These are phyloP conservation scores for Nothophoma quercina DNA, from an alignment of 2,329 filamentous ascomycete genomes.

Conservation along the genomic window DNA sequence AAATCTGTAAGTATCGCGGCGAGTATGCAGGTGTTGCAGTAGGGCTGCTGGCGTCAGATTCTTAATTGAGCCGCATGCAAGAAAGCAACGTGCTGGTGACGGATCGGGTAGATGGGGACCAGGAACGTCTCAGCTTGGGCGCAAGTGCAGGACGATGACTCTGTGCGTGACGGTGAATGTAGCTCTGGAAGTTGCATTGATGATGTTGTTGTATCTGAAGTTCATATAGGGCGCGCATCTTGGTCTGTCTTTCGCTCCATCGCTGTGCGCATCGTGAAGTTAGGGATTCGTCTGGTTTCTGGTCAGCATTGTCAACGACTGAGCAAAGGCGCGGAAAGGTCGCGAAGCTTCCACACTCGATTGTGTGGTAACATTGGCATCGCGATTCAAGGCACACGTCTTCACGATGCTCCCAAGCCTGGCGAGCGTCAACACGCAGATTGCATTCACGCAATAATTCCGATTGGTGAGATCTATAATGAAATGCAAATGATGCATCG, in stretches of 20 bases:
- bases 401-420: neutral
- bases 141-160: neutral
- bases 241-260: conserved; percentile 11
- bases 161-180: neutral
- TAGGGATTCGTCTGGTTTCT: conserved; percentile 29
- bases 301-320: conserved; percentile 43
- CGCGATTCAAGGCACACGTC: conserved; percentile 12
- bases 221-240: conserved; percentile 19
- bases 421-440: neutral
- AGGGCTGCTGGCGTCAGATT: conserved; percentile 48
- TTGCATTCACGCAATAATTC: neutral
- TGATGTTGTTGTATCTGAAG: neutral
- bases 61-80: conserved; percentile 47
- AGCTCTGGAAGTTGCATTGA: neutral
- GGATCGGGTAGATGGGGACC: conserved; percentile 10
- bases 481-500: neutral
- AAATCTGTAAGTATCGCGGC: conserved; percentile 17
- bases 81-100: conserved; percentile 21
- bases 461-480: neutral
- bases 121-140: neutral
- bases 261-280: conserved; percentile 1
- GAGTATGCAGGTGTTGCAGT: conserved; percentile 31
- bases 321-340: conserved; percentile 17
- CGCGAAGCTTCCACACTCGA: conserved; percentile 25
- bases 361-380: conserved; percentile 17